Conservation (phyloP, 2,329 filamentous ascomycete genomes). For the Acephala macrosclerotiorum region DNA sequence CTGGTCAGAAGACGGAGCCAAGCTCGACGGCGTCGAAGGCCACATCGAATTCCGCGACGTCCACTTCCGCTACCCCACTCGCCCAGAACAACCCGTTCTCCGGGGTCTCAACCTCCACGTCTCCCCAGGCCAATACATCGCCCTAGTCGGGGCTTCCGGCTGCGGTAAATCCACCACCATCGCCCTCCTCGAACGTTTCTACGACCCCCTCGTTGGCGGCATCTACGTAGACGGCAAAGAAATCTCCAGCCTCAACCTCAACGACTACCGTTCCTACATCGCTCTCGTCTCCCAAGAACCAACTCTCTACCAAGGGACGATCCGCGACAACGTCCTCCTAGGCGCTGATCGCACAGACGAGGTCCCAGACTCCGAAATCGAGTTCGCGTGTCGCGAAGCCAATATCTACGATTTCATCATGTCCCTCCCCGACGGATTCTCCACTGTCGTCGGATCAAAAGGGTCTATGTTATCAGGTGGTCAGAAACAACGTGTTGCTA, state of each 20-base stretch:
- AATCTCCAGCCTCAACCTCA: conserved; percentile 81
- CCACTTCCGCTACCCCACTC: conserved; percentile 92
- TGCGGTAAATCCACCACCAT: conserved; percentile 97
- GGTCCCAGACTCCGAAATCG: conserved; percentile 74
- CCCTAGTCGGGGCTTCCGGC: conserved; percentile 91
- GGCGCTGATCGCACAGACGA: conserved; percentile 69
- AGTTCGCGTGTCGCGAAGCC: conserved; percentile 84
- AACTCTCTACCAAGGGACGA: conserved; percentile 90
- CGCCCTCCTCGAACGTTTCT: conserved; percentile 90
- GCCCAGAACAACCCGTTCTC: conserved; percentile 90
- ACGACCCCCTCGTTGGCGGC: conserved; percentile 83
- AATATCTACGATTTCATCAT: conserved; percentile 94
- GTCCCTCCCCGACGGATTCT: conserved; percentile 84
- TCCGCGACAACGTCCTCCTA: conserved; percentile 88
- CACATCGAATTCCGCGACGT: conserved; percentile 89
- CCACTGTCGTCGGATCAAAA: conserved; percentile 86
- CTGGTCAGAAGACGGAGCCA: conserved; percentile 75
- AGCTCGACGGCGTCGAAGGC: conserved; percentile 71
- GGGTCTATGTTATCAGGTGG: conserved; percentile 86
- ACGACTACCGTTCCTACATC: conserved; percentile 83
- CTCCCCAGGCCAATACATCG: conserved; percentile 82
- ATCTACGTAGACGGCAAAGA: conserved; percentile 85
- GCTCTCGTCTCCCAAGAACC: conserved; percentile 94
- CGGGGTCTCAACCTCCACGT: conserved; percentile 80
- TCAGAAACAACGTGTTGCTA: conserved; percentile 91